These are phyloP conservation scores for Lactarius sanguifluus DNA, from an alignment of 768 basidiomycete species.

Conservation along the genomic window DNA sequence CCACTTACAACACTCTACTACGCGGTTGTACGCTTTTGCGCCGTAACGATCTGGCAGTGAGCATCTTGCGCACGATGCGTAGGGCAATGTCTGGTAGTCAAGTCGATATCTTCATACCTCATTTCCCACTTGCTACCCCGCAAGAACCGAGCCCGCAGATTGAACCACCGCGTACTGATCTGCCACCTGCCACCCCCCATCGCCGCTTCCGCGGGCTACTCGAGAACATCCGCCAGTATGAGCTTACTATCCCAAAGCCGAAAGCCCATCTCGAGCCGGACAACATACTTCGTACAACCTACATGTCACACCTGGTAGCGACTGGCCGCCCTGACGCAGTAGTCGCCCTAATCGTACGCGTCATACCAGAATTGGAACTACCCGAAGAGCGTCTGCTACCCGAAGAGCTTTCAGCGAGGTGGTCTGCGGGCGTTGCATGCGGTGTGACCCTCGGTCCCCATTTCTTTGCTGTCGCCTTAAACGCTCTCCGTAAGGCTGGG, in stretches of 20 bases:
- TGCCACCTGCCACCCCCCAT: background rate
- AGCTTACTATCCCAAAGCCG: constrained; percentile 26
- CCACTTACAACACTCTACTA: constrained; percentile 59
- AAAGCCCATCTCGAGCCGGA: constrained; percentile 37
- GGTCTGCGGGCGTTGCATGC: constrained; percentile 5
- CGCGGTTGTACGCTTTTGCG: constrained; percentile 55
- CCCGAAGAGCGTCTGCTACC: constrained; percentile 3
- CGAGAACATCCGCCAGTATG: constrained; percentile 15
- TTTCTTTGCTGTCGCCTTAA: constrained; percentile 58
- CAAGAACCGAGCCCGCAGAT: background rate
- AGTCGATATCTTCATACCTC: background rate
- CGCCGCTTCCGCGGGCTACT: background rate
- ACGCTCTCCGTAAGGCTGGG: constrained; percentile 58
- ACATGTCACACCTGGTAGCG: constrained; percentile 52
- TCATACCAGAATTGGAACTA: constrained; percentile 54
- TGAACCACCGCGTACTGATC: background rate
- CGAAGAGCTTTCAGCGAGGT: constrained; percentile 2
- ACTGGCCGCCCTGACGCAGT: constrained; percentile 49
- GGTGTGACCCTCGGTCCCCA: constrained; percentile 50
- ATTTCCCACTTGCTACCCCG: background rate
- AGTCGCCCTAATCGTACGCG: constrained; percentile 46
- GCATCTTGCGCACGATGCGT: constrained; percentile 41
- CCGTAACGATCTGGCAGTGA: constrained; percentile 42
- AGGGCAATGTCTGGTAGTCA: constrained; percentile 28
- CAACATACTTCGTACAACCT: constrained; percentile 49